Evolutionary conservation across 306 rosid species (phyloP), one percentile per base, ranked within the genome.

Genomic region (Quercus bicolor): DNA sequence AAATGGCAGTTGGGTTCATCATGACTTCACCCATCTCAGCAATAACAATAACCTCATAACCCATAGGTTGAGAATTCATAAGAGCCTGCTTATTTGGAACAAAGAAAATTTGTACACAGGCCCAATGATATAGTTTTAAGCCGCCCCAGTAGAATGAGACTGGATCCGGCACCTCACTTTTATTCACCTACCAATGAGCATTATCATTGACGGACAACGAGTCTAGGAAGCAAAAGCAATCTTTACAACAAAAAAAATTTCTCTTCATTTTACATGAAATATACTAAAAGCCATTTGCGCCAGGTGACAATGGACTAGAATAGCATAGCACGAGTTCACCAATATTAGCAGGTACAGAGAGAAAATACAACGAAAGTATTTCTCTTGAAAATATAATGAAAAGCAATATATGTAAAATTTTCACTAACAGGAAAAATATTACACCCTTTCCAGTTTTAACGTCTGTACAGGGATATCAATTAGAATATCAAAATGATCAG

Each of bases 401-500:
- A 72, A 20, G 82, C 48, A 18, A 31, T 18, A 64, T 8, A 43
- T 31, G 28, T 56, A 69, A 68, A 76, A 59, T 15, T 57, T 66
- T 69, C 40, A 31, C 45, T 28, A 56, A 37, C 11, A 51, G 43
- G 57, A 68, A 53, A 73, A 57, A 51, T 31, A 68, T 75, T 71
- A 79, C n/a, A 43, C 51, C 74, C 52, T 75, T 73, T 70, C 79
- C 72, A 73, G 75, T 77, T 61, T 80, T 70, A 80, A 73, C 74
- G 77, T 80, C 55, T 73, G 74, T 52, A 77, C 77, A 62, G 57
- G 80, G 80, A 84, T 77, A 66, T 68, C 61, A 23, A 56, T 62
- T 77, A 24, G 56, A 65, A 73, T 19, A 55, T 75, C 77, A 68
- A 68, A 16, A 77, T 60, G 76, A 80, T 64, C 45, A 68, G 68